Conservation (phyloP, 2,329 filamentous ascomycete species). For the Clarireedia hainanense region DNA sequence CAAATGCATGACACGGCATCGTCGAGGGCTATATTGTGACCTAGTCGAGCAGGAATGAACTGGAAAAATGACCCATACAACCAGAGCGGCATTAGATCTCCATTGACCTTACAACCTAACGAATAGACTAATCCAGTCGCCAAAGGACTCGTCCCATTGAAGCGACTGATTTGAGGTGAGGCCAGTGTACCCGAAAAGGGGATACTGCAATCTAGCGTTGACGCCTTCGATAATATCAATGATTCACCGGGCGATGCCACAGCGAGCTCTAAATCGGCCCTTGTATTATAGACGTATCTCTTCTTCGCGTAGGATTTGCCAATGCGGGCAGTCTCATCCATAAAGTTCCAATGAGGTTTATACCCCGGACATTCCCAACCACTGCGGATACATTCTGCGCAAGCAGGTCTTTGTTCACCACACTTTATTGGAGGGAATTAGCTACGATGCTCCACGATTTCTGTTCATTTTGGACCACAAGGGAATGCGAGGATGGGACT, state of each 20-base stretch:
- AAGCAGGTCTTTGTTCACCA: slow-evolving; percentile 15
- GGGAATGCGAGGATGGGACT: background rate
- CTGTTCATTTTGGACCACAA: background rate
- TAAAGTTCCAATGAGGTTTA: slow-evolving; percentile 11
- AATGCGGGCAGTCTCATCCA: slow-evolving; percentile 13
- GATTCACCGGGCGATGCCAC: background rate
- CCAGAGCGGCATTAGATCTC: slow-evolving; percentile 7
- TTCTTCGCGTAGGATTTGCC: slow-evolving; percentile 3
- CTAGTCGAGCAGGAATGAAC: slow-evolving; percentile 10
- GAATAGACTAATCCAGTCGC: slow-evolving; percentile 10
- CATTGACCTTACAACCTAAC: slow-evolving; percentile 10
- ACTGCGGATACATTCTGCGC: slow-evolving; percentile 13
- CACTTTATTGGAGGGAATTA: slow-evolving; percentile 4
- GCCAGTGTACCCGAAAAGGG: background rate
- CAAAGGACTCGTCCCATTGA: slow-evolving; percentile 4
- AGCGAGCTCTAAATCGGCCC: background rate
- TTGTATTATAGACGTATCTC: slow-evolving; percentile 7
- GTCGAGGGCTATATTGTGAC: slow-evolving; percentile 13
- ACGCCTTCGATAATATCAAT: background rate
- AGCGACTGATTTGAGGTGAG: background rate
- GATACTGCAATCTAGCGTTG: background rate
- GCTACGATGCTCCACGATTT: background rate
- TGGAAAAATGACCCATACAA: slow-evolving; percentile 11
- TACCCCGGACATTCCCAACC: slow-evolving; percentile 15
- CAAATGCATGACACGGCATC: slow-evolving; percentile 14